Conservation (phyloP, 1,139 yeast genomes). For the Pneumocystis oryctolagi region DNA sequence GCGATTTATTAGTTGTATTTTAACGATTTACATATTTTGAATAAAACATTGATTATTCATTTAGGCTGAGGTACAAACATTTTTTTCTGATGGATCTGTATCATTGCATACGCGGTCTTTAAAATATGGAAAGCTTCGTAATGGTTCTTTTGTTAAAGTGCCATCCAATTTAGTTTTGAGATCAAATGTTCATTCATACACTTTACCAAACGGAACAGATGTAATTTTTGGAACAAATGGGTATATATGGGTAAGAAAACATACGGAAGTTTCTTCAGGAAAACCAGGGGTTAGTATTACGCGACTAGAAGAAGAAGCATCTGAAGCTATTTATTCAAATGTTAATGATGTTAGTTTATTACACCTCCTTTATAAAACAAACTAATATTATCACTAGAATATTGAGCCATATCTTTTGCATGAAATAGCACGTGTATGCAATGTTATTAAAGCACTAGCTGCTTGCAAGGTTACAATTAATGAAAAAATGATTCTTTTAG, state of each 20-base stretch:
- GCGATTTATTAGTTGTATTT: constrained; percentile 61
- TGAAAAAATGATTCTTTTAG: constrained; percentile 60
- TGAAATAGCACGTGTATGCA: constrained; percentile 71
- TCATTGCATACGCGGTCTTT: constrained; percentile 88
- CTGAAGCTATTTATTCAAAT: constrained; percentile 92
- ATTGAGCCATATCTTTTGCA: constrained; percentile 48
- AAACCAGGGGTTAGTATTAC: constrained; percentile 35
- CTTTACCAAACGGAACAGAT: constrained; percentile 81
- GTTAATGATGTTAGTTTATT: constrained; percentile 41
- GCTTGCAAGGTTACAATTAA: constrained; percentile 74
- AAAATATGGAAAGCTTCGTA: constrained; percentile 85
- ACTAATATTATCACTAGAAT: constrained; percentile 11
- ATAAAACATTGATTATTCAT: neutral
- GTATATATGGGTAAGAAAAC: constrained; percentile 77
- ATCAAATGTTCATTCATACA: constrained; percentile 72
- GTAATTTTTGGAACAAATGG: constrained; percentile 90
- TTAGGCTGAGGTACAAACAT: constrained; percentile 77
- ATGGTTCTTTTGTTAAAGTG: constrained; percentile 68
- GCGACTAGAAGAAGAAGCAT: constrained; percentile 79
- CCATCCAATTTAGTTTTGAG: constrained; percentile 73
- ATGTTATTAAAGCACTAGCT: constrained; percentile 68
- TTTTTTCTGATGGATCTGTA: constrained; percentile 82
- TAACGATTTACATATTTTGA: neutral
- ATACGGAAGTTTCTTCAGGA: constrained; percentile 31
- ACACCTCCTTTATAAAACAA: constrained; percentile 4